Evolutionary conservation across 1,139 yeast genomes (phyloP).

Genomic region (Debaryomyces udenii): DNA sequence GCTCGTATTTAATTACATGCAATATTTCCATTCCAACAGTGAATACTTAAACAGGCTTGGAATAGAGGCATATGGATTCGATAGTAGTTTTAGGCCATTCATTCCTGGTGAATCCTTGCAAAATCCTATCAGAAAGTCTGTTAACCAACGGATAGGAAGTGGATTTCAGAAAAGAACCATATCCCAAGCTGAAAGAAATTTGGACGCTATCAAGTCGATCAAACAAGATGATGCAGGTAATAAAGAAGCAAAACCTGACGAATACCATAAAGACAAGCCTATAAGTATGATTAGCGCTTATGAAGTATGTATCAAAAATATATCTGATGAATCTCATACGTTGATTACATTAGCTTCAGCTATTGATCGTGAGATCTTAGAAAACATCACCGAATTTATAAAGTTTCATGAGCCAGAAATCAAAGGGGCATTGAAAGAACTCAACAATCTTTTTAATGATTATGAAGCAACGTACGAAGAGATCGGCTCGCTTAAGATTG

Average conservation of each 20-base stretch:
- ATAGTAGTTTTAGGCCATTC: slow-evolving; percentile 25
- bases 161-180: slow-evolving; percentile 14
- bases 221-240: background rate
- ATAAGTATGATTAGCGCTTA: slow-evolving; percentile 11
- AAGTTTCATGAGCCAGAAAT: slow-evolving; percentile 43
- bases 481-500: slow-evolving; percentile 33
- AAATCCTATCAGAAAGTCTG: background rate
- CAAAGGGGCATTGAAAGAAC: slow-evolving; percentile 26
- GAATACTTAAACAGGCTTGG: slow-evolving; percentile 34
- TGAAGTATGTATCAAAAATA: slow-evolving; percentile 18
- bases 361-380: slow-evolving; percentile 42
- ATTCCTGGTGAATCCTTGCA: background rate
- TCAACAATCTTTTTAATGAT: slow-evolving; percentile 29
- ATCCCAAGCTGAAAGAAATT: slow-evolving; percentile 15
- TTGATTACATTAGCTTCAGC: slow-evolving; percentile 34
- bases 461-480: slow-evolving; percentile 29
- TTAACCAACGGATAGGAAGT: background rate
- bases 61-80: slow-evolving; percentile 26
- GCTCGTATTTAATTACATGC: slow-evolving; percentile 43
- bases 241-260: background rate
- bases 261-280: background rate
- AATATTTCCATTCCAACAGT: slow-evolving; percentile 41
- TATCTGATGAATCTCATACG: slow-evolving; percentile 28
- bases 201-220: slow-evolving; percentile 11
- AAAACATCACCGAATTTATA: slow-evolving; percentile 38